Evolutionary conservation across 495 filamentous ascomycete species (phyloP), one percentile per base, ranked within the genome.

Genomic region (Thozetella sp.): DNA sequence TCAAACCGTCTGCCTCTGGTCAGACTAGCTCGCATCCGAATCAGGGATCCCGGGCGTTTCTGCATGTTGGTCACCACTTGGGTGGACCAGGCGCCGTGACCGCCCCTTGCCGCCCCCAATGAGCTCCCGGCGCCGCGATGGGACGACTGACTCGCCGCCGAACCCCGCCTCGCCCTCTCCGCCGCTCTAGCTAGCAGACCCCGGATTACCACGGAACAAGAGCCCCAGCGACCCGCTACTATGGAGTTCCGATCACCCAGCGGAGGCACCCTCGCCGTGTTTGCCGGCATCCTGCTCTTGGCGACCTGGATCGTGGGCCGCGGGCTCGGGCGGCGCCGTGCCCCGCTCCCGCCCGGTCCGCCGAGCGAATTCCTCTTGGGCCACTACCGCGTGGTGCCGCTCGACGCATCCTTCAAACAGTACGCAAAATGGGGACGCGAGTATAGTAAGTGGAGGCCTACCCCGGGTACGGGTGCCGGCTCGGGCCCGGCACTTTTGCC

Each of bases 321-420:
- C 3, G 43, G 4, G 11, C 43, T 11, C 11, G 11, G 43, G 56
- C 71, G 24, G 55, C 64, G 54, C 67, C 72, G 54, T 60, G 68
- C 25, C 57, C 73, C 61, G 37, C 78, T 67, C 54, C 79, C 62
- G 37, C 77, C 69, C 27, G 72, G 69, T 56, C 77, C 65, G 56
- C 75, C 71, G 26, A 70, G 59, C 45, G 76, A 74, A 68, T 70
- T 70, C 30, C 51, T 80, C 15, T 63, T 79, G 1, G 77, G 77
- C 1, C 77, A 80, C 54, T 68, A 73, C 55, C 72, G 75, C 24
- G 60, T 67, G 3, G 62, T 79, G 9, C 77, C 77, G 1, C 55
- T 57, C 25, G 72, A 76, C 23, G 75, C 73, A 37, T 67, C 76
- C 25, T 75, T 76, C 43, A 66, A 72, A 37, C 72, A 70, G 48